These are phyloP conservation scores for Candida coleopterorum DNA, from an alignment of 805 yeast genomes.

Conservation along the genomic window DNA sequence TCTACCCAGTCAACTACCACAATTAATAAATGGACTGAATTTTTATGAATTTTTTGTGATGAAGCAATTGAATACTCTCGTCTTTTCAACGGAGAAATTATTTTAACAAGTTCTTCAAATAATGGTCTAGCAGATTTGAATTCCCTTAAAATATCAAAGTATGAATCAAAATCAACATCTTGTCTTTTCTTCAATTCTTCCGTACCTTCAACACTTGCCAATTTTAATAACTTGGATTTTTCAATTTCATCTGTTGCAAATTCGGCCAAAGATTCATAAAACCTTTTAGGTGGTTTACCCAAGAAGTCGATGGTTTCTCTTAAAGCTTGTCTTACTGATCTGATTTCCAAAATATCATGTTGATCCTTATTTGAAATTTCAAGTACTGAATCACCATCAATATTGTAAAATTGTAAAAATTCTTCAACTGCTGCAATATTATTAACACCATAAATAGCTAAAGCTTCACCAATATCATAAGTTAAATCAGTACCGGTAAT, in stretches of 20 bases:
- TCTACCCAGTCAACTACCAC: slow-evolving; percentile 97
- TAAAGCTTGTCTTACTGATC: slow-evolving; percentile 79
- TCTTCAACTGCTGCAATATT: slow-evolving; percentile 56
- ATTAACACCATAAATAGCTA: slow-evolving; percentile 92
- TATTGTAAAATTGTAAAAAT: slow-evolving; percentile 68
- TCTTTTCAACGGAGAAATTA: slow-evolving; percentile 86
- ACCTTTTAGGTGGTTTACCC: slow-evolving; percentile 94
- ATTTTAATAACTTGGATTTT: slow-evolving; percentile 51
- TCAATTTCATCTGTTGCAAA: slow-evolving; percentile 70
- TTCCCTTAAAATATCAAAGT: slow-evolving; percentile 74
- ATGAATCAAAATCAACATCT: slow-evolving; percentile 77
- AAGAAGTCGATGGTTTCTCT: slow-evolving; percentile 79
- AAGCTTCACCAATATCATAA: slow-evolving; percentile 93
- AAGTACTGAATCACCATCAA: slow-evolving; percentile 63
- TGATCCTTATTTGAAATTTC: slow-evolving; percentile 69
- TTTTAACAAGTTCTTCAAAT: slow-evolving; percentile 59
- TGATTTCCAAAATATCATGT: slow-evolving; percentile 52
- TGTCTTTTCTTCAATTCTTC: slow-evolving; percentile 76
- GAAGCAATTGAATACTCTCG: slow-evolving; percentile 98
- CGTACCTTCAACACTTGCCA: slow-evolving; percentile 79
- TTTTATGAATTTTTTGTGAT: slow-evolving; percentile 87
- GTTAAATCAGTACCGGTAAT: slow-evolving; percentile 84
- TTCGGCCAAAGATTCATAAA: slow-evolving; percentile 76
- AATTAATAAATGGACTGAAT: slow-evolving; percentile 83
- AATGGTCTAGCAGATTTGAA: slow-evolving; percentile 81